phyloP scores from a whole-genome alignment of 208 protist genomes.

The Dictyostelium gargantuum region DNA sequence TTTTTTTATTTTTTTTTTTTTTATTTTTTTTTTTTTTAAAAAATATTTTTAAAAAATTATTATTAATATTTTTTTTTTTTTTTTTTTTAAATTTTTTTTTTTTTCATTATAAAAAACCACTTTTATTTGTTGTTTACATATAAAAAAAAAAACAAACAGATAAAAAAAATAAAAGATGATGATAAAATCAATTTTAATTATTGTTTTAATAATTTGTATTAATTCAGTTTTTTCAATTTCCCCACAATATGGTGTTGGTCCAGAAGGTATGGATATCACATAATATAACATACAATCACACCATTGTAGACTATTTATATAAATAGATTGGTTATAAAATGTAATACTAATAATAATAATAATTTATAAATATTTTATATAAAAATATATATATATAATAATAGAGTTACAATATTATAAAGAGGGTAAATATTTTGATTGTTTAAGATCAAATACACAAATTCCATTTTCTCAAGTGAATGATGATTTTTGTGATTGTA shows the following conservation, averaged over 20 bases:
- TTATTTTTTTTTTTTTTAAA: no score
- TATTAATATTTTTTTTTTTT: no score
- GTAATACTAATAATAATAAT: background rate
- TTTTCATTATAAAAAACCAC: no score
- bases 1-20: no score
- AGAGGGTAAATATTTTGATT: conserved; percentile 8
- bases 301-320: no score
- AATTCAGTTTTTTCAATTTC: background rate
- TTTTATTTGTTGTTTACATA: no score
- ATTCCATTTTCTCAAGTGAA: conserved; percentile 90
- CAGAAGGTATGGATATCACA: background rate
- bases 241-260: background rate
- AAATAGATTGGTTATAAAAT: background rate
- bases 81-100: no score
- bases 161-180: no score
- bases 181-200: background rate
- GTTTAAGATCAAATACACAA: conserved; percentile 7
- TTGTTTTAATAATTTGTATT: background rate
- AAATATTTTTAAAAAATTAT: no score
- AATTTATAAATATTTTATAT: background rate
- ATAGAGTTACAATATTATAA: conserved; percentile 47
- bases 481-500: conserved; percentile 96
- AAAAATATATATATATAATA: no score
- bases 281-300: no score
- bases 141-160: no score